A percentile compares a stretch with the other conserved stretches of the same genome.
These are phyloP conservation scores for Debaryomyces coudertii DNA, from an alignment of 1,139 yeast genomes.

Conservation along the genomic window DNA sequence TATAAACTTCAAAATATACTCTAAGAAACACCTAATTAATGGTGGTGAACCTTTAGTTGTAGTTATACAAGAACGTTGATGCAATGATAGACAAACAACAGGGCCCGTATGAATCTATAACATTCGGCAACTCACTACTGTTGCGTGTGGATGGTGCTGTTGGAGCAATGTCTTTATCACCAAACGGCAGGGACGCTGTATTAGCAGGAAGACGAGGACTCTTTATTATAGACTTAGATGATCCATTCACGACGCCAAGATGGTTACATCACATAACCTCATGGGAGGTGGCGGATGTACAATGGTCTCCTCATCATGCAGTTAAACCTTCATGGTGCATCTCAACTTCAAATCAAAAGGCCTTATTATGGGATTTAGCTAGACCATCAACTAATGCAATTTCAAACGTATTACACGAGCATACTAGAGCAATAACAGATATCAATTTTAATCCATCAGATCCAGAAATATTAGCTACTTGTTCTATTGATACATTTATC, in stretches of 20 bases:
- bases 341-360: slow-evolving; percentile 93
- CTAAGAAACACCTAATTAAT: too few species aligned
- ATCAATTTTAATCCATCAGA: slow-evolving; percentile 87
- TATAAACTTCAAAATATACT: background rate
- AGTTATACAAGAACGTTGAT: background rate
- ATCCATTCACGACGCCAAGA: slow-evolving; percentile 93
- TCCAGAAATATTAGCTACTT: slow-evolving; percentile 90
- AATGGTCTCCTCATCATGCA: slow-evolving; percentile 89
- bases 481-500: slow-evolving; percentile 87
- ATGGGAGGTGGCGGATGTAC: slow-evolving; percentile 99
- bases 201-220: slow-evolving; percentile 89
- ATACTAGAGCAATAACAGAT: slow-evolving; percentile 91
- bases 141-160: slow-evolving; percentile 89
- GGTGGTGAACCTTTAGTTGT: background rate
- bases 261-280: slow-evolving; percentile 91
- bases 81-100: slow-evolving; percentile 12
- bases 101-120: slow-evolving; percentile 45
- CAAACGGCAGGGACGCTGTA: slow-evolving; percentile 92
- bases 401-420: slow-evolving; percentile 84
- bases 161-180: slow-evolving; percentile 91
- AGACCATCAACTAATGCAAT: slow-evolving; percentile 78
- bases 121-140: slow-evolving; percentile 80
- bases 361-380: slow-evolving; percentile 88
- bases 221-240: slow-evolving; percentile 88
- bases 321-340: slow-evolving; percentile 88